Percentiles rank a stretch among this genome's conserved stretches.
These are phyloP conservation scores for Smithsoniella earleae DNA, from an alignment of 163 green algal species.

Conservation along the genomic window DNA sequence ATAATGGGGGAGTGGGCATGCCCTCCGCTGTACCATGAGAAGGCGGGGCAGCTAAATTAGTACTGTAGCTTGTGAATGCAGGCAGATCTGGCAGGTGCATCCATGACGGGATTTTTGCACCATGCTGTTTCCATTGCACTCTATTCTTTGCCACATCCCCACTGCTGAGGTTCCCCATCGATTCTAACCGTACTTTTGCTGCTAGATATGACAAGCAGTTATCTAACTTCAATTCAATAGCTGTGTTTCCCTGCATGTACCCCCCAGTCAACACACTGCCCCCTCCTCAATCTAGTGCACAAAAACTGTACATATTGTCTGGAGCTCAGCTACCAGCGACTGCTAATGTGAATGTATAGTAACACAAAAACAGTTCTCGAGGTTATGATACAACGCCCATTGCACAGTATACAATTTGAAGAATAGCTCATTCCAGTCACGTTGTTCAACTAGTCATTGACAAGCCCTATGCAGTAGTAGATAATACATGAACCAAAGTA, in stretches of 20 bases:
- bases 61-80: slow-evolving; percentile 7
- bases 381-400: too few relatives aligned
- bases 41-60: too few relatives aligned
- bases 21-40: slow-evolving; percentile 6
- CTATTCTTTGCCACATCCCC: neutral
- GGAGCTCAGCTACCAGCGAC: too few relatives aligned
- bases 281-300: too few relatives aligned
- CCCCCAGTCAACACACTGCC: too few relatives aligned
- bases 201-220: slow-evolving; percentile 57
- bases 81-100: slow-evolving; percentile 40
- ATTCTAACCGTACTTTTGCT: slow-evolving; percentile 29
- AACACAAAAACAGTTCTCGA: too few relatives aligned
- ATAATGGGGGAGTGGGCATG: neutral
- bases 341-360: too few relatives aligned
- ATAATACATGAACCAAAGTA: too few relatives aligned
- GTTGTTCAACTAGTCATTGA: too few relatives aligned
- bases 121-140: slow-evolving; percentile 20
- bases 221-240: slow-evolving; percentile 80
- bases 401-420: too few relatives aligned
- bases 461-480: too few relatives aligned
- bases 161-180: neutral
- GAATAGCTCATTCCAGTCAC: too few relatives aligned
- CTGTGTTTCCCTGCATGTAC: slow-evolving; percentile 86
- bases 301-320: slow-evolving; percentile 50
- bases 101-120: slow-evolving; percentile 49